phyloP scores from a whole-genome alignment of 257 asterid genomes.

The Nicotiana benthamiana region DNA sequence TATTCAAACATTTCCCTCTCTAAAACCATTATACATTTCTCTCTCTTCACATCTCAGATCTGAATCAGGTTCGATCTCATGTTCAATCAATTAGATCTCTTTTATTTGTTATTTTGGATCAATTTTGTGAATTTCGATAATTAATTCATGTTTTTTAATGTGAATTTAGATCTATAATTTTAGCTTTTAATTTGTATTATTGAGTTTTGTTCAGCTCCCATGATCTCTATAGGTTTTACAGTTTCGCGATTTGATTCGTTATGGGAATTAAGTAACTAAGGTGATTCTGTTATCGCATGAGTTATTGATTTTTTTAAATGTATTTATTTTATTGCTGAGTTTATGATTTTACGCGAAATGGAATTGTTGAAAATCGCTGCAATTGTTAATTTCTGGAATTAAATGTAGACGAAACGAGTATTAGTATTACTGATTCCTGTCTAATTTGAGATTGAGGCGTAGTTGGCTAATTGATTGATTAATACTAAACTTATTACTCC shows the following conservation, averaged over 20 bases:
- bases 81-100: background rate
- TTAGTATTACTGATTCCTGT: background rate
- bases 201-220: background rate
- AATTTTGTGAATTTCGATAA: background rate
- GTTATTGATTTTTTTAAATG: background rate
- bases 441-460: background rate
- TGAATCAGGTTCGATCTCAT: constrained; percentile 4
- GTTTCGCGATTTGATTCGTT: background rate
- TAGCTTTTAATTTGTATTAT: background rate
- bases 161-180: background rate
- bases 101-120: background rate
- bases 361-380: background rate
- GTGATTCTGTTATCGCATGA: background rate
- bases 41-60: background rate
- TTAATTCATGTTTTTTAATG: background rate
- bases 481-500: background rate
- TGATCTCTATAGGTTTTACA: background rate
- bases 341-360: background rate
- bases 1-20: background rate
- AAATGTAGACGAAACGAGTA: background rate
- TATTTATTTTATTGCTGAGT: background rate
- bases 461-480: background rate
- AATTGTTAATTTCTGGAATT: background rate
- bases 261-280: background rate
- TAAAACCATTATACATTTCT: too few relatives aligned